These are phyloP conservation scores for Stereocaulon alpinum DNA, from an alignment of 495 filamentous ascomycete species.

Conservation along the genomic window DNA sequence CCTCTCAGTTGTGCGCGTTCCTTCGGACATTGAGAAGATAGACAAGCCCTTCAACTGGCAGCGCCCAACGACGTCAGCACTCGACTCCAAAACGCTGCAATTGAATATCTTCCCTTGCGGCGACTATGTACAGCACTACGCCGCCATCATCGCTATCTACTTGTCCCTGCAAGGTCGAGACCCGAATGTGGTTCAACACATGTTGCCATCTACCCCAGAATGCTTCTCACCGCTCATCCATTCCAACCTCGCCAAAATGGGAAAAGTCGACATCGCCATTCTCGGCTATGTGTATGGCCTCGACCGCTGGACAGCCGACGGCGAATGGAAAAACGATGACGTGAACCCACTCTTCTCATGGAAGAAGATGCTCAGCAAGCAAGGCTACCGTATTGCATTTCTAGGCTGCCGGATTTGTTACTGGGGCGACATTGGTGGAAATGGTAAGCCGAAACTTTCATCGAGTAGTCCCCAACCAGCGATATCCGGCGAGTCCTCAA, in stretches of 20 bases:
- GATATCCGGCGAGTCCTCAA: too few species aligned
- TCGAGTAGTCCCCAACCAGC: too few species aligned
- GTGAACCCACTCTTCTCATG: slow-evolving; percentile 14
- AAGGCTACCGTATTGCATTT: slow-evolving; percentile 15
- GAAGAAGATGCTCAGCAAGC: not conserved
- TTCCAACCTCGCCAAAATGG: slow-evolving; percentile 11
- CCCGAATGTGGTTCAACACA: slow-evolving; percentile 2
- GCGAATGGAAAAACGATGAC: slow-evolving; percentile 7
- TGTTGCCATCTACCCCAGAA: slow-evolving; percentile 6
- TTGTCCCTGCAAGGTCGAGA: slow-evolving; percentile 8
- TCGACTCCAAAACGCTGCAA: slow-evolving; percentile 10
- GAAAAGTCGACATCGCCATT: not conserved
- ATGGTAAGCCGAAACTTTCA: not conserved
- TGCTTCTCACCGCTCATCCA: slow-evolving; percentile 7
- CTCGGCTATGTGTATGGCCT: slow-evolving; percentile 10
- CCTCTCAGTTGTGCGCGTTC: slow-evolving; percentile 6
- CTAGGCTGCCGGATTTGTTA: slow-evolving; percentile 17
- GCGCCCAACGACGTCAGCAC: slow-evolving; percentile 16
- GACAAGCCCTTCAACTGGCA: slow-evolving; percentile 24
- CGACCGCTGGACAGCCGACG: not conserved
- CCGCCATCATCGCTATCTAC: slow-evolving; percentile 19
- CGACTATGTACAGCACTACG: slow-evolving; percentile 20
- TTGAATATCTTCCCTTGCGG: slow-evolving; percentile 17
- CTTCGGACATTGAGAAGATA: slow-evolving; percentile 14
- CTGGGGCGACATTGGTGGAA: slow-evolving; percentile 14